Evolutionary conservation across 331 rosid species (phyloP).

Genomic region (Malus hybrid): DNA sequence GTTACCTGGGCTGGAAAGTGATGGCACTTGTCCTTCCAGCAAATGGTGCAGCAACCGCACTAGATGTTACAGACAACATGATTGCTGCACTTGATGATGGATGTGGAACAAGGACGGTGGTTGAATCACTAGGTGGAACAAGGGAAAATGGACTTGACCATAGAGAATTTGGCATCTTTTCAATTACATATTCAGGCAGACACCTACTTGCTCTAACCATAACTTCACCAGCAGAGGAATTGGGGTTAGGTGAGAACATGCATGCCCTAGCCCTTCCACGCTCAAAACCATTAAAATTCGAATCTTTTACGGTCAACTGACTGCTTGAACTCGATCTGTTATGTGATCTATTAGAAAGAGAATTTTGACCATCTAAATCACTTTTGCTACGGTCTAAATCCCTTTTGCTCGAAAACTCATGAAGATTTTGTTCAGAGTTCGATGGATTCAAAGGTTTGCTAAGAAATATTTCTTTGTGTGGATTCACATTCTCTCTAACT

Average conservation of each 20-base stretch:
- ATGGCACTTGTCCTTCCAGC: conserved; percentile 76
- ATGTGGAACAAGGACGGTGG: conserved; percentile 73
- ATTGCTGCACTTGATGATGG: conserved; percentile 57
- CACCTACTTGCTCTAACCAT: conserved; percentile 56
- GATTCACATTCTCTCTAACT: conserved; percentile 33
- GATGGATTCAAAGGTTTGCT: conserved; percentile 23
- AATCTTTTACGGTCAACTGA: conserved; percentile 28
- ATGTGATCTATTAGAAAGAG: conserved; percentile 23
- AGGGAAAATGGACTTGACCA: conserved; percentile 82
- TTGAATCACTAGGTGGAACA: conserved; percentile 89
- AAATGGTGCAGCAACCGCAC: conserved; percentile 58
- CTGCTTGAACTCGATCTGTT: conserved; percentile 16
- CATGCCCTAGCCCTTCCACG: conserved; percentile 55
- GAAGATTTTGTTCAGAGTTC: conserved; percentile 20
- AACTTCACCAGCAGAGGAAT: conserved; percentile 53
- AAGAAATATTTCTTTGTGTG: conserved; percentile 13
- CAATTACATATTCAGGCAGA: conserved; percentile 28
- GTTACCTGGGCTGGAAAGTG: conserved; percentile 91
- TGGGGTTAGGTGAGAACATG: conserved; percentile 66
- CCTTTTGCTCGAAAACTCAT: conserved; percentile 23
- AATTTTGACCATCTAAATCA: conserved; percentile 18
- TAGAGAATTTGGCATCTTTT: conserved; percentile 34
- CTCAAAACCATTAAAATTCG: conserved; percentile 37
- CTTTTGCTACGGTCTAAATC: conserved; percentile 17
- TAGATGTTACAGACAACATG: conserved; percentile 67